A percentile compares a stretch with the other conserved stretches of the same genome.
phyloP scores from a whole-genome alignment of 129 eudicot genomes.

The Smallanthus sonchifolius region DNA sequence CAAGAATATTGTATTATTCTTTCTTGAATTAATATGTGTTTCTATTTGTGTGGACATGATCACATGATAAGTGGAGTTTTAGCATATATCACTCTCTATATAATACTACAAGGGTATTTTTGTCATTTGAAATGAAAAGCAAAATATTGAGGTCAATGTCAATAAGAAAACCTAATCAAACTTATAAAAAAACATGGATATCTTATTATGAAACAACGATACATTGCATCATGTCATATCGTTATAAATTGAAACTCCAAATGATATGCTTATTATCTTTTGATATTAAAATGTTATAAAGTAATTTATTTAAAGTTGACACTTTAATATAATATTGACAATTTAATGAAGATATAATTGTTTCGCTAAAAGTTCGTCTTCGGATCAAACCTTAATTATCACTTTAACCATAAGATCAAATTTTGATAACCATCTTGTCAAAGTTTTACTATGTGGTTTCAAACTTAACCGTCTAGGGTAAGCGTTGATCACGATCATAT shows the following conservation, averaged over 20 bases:
- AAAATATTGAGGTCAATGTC: not conserved
- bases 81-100: constrained; percentile 23
- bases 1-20: constrained; percentile 28
- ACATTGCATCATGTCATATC: not conserved
- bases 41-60: constrained; percentile 36
- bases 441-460: not conserved
- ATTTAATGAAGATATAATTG: not conserved
- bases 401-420: not conserved
- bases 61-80: constrained; percentile 31
- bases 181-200: no score
- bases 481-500: not conserved
- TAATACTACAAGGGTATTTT: constrained; percentile 5
- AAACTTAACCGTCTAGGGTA: not conserved
- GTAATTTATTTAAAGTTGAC: not conserved
- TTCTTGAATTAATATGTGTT: constrained; percentile 20
- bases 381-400: not conserved
- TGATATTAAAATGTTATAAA: not conserved
- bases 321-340: not conserved
- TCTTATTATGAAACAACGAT: not conserved
- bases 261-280: not conserved
- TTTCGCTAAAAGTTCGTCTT: not conserved
- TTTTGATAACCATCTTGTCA: not conserved
- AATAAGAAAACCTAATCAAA: not conserved
- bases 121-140: constrained; percentile 17
- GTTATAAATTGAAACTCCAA: not conserved